These are phyloP conservation scores for Thamnidium elegans DNA, from an alignment of 192 early-diverging fungal genomes.

Conservation along the genomic window DNA sequence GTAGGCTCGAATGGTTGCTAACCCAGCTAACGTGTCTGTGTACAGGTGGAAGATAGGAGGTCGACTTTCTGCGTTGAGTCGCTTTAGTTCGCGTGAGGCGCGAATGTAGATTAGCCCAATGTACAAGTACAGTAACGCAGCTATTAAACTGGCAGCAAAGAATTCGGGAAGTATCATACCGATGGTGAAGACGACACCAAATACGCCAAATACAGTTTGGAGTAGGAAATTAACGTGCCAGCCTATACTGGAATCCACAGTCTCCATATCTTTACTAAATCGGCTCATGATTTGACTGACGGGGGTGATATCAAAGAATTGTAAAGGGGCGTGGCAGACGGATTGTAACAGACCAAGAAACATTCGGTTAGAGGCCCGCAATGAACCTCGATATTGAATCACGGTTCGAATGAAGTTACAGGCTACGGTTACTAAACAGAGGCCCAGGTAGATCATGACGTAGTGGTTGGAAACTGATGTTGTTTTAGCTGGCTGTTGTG, in stretches of 20 bases:
- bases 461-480: not conserved
- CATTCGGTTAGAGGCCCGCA: slow-evolving; percentile 54
- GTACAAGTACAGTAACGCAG: slow-evolving; percentile 24
- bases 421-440: slow-evolving; percentile 32
- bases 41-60: slow-evolving; percentile 69
- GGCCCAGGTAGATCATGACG: slow-evolving; percentile 21
- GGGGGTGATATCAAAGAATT: slow-evolving; percentile 81
- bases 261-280: slow-evolving; percentile 79
- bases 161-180: slow-evolving; percentile 47
- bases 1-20: slow-evolving; percentile 79
- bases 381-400: slow-evolving; percentile 45
- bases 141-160: slow-evolving; percentile 22
- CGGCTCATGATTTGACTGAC: slow-evolving; percentile 79
- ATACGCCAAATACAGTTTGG: slow-evolving; percentile 37
- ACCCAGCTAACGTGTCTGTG: slow-evolving; percentile 57
- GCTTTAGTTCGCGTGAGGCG: slow-evolving; percentile 70
- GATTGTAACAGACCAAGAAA: slow-evolving; percentile 53
- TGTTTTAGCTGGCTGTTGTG: not conserved
- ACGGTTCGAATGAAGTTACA: slow-evolving; percentile 52
- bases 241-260: slow-evolving; percentile 55
- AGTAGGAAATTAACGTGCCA: slow-evolving; percentile 42
- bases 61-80: slow-evolving; percentile 69
- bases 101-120: slow-evolving; percentile 28
- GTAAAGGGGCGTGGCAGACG: slow-evolving; percentile 62
- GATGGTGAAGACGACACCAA: slow-evolving; percentile 47